These are phyloP conservation scores for Ammopiptanthus mongolicus DNA, from an alignment of 306 rosid genomes.

Conservation along the genomic window DNA sequence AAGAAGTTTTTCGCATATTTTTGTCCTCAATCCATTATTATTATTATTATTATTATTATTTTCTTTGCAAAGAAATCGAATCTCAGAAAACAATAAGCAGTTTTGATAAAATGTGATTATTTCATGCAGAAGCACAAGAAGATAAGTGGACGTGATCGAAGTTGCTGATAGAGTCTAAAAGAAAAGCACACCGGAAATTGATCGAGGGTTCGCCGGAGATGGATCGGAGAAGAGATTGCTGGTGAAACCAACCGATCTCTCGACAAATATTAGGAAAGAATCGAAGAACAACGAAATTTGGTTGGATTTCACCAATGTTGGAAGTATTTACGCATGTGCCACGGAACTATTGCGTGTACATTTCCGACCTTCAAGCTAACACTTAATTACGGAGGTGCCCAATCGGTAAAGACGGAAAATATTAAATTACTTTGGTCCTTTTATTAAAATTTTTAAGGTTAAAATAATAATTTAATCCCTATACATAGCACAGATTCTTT, in stretches of 20 bases:
- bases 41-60: not conserved
- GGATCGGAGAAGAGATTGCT: constrained; percentile 14
- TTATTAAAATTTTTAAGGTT: too few relatives aligned
- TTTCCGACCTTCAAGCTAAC: not conserved
- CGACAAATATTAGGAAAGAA: not conserved
- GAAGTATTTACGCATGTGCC: constrained; percentile 20
- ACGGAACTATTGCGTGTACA: not conserved
- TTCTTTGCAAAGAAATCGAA: not conserved
- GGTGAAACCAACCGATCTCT: constrained; percentile 9
- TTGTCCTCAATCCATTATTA: not conserved
- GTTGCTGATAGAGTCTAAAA: not conserved
- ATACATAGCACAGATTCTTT: too few relatives aligned
- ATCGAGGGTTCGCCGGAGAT: not conserved
- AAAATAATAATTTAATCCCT: too few relatives aligned
- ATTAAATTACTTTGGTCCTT: too few relatives aligned
- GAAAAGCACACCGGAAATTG: not conserved
- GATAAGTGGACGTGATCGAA: not conserved
- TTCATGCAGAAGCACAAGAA: not conserved
- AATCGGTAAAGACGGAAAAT: too few relatives aligned
- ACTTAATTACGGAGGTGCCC: too few relatives aligned
- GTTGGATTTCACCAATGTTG: constrained; percentile 7
- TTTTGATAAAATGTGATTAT: not conserved
- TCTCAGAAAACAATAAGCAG: not conserved
- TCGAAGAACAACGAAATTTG: not conserved
- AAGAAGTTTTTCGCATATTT: not conserved